Evolutionary conservation across 495 filamentous ascomycete species (phyloP).

Genomic region (Lindgomyces ingoldianus): DNA sequence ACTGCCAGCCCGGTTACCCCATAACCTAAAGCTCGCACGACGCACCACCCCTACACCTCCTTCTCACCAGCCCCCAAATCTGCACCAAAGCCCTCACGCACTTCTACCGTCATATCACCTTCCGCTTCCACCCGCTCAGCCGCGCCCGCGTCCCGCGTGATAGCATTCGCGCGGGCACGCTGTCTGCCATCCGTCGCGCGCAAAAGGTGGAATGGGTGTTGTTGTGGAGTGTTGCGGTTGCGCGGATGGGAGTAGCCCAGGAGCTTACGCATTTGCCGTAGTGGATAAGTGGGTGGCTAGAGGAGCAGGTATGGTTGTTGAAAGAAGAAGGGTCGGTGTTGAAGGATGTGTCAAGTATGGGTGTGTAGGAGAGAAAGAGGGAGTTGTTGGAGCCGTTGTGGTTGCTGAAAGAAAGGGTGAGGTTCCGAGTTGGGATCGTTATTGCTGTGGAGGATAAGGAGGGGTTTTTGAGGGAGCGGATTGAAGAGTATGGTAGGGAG

Average conservation of each 20-base stretch:
- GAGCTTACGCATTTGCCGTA: slow-evolving; percentile 1
- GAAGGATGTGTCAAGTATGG: neutral
- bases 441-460: neutral
- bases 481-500: neutral
- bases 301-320: neutral
- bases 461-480: too few relatives aligned
- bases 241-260: neutral
- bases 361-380: neutral
- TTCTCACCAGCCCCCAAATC: slow-evolving; percentile 3
- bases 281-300: slow-evolving; percentile 4
- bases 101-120: neutral
- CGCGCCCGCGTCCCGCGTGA: neutral
- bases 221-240: neutral
- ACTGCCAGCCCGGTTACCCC: neutral
- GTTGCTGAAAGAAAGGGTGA: neutral
- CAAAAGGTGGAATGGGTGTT: slow-evolving; percentile 7
- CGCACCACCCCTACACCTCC: neutral
- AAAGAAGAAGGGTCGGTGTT: neutral
- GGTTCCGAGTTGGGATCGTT: slow-evolving; percentile 1
- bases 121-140: slow-evolving; percentile 3
- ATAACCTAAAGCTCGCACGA: neutral
- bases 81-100: neutral
- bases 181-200: neutral
- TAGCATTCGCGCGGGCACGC: neutral
- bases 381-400: neutral